A percentile compares a stretch with the other conserved stretches of the same genome.
Evolutionary conservation across 208 protist species (phyloP).

Genomic region (Trypanosoma theileri): DNA sequence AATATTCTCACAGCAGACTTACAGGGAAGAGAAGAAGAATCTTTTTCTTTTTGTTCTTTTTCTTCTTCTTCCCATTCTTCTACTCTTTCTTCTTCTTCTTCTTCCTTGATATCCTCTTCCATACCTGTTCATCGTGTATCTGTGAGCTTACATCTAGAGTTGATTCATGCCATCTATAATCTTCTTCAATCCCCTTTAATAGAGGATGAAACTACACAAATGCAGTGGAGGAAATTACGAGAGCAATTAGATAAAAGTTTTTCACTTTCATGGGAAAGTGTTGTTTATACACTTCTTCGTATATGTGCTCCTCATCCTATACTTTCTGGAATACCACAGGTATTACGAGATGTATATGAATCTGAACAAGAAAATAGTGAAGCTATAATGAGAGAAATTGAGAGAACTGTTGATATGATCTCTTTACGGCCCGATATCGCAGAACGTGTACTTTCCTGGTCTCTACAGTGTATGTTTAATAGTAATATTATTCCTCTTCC

Average conservation of each 20-base stretch:
- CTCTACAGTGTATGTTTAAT: conserved; percentile 24
- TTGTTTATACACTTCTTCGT: conserved; percentile 26
- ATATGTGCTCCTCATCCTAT: conserved; percentile 11
- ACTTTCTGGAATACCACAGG: not conserved
- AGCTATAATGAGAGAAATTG: not conserved
- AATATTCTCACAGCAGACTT: conserved; percentile 18
- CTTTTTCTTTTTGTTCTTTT: not conserved
- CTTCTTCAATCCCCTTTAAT: not conserved
- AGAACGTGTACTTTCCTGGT: conserved; percentile 8
- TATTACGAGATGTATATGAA: not conserved
- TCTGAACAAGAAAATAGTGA: not conserved
- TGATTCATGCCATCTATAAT: conserved; percentile 14
- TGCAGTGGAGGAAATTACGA: conserved; percentile 11
- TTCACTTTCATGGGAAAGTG: conserved; percentile 19
- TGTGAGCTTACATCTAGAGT: conserved; percentile 8
- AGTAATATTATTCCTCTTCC: conserved; percentile 3
- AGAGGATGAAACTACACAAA: not conserved
- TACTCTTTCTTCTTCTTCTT: not conserved
- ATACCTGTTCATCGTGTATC: not conserved
- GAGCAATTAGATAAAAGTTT: conserved; percentile 24
- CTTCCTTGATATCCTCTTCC: not conserved
- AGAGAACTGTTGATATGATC: conserved; percentile 3
- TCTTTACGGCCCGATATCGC: conserved; percentile 15
- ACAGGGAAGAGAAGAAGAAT: conserved; percentile 7
- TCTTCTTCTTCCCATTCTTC: no score